phyloP scores from a whole-genome alignment of 2,329 filamentous ascomycete species.

The Phialocephala sp. region DNA sequence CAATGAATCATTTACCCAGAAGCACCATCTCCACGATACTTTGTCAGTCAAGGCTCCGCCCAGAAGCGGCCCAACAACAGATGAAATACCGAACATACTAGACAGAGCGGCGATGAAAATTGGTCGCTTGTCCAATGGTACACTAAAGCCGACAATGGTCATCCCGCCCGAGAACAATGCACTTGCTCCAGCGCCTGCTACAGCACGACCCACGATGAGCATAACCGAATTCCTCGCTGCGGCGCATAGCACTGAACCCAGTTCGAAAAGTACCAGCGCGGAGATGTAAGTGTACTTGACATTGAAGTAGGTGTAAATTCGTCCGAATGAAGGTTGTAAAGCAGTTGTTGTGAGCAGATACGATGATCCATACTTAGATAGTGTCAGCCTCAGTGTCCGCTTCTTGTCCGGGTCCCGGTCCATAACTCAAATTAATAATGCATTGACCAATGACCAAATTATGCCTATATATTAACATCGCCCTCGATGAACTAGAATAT shows the following conservation, averaged over 20 bases:
- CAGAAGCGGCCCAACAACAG: constrained; percentile 45
- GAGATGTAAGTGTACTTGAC: constrained; percentile 43
- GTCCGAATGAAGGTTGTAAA: constrained; percentile 42
- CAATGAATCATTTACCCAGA: constrained; percentile 47
- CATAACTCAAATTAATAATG: neutral
- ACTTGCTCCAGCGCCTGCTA: constrained; percentile 44
- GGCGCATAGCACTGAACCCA: constrained; percentile 45
- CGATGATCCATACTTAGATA: constrained; percentile 40
- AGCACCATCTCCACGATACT: constrained; percentile 48
- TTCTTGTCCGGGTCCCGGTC: neutral
- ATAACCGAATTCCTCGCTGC: constrained; percentile 44
- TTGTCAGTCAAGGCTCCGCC: constrained; percentile 47
- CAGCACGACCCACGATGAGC: constrained; percentile 45
- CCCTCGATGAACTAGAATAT: neutral
- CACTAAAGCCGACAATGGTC: constrained; percentile 48
- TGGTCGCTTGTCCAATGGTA: constrained; percentile 39
- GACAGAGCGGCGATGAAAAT: constrained; percentile 43
- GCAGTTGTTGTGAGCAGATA: constrained; percentile 48
- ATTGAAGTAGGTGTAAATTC: constrained; percentile 45
- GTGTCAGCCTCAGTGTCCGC: neutral
- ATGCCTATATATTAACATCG: neutral
- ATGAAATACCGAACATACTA: constrained; percentile 44
- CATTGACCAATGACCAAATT: too few species aligned
- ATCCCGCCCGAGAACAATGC: constrained; percentile 45
- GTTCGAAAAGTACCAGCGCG: constrained; percentile 44